Conservation (phyloP, 177 flowering plant species). For the Vitis hybrid region DNA sequence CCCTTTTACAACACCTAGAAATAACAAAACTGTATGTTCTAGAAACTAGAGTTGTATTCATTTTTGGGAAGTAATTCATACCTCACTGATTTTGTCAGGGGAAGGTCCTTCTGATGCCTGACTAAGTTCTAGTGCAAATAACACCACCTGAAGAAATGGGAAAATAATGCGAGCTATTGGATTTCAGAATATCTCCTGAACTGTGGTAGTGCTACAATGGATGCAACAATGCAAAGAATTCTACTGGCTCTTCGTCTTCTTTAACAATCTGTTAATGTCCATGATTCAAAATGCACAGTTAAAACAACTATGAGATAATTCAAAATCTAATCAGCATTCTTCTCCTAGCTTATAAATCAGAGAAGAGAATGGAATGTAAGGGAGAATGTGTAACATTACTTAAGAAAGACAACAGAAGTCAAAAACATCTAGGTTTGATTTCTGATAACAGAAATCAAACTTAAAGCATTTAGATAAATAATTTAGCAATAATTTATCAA, state of each 20-base stretch:
- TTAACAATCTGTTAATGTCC: slow-evolving; percentile 45
- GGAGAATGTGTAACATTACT: neutral
- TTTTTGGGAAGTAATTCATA: neutral
- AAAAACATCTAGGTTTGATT: neutral
- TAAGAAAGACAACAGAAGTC: neutral
- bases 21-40: too few relatives aligned
- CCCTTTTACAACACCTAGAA: too few relatives aligned
- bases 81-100: slow-evolving; percentile 18
- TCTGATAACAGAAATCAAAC: neutral
- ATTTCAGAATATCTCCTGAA: slow-evolving; percentile 7
- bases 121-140: slow-evolving; percentile 1
- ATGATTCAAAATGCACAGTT: slow-evolving; percentile 1
- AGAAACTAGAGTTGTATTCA: too few relatives aligned
- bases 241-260: slow-evolving; percentile 60
- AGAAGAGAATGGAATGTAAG: neutral
- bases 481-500: too few relatives aligned
- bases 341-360: neutral
- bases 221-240: slow-evolving; percentile 46
- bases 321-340: neutral
- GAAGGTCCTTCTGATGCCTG: slow-evolving; percentile 3
- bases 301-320: neutral
- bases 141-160: slow-evolving; percentile 4
- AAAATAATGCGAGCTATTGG: neutral
- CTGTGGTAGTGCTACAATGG: slow-evolving; percentile 26
- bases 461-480: neutral